Evolutionary conservation across 1,284 basidiomycete species (phyloP).

Genomic region (Ganoderma lingzhi): DNA sequence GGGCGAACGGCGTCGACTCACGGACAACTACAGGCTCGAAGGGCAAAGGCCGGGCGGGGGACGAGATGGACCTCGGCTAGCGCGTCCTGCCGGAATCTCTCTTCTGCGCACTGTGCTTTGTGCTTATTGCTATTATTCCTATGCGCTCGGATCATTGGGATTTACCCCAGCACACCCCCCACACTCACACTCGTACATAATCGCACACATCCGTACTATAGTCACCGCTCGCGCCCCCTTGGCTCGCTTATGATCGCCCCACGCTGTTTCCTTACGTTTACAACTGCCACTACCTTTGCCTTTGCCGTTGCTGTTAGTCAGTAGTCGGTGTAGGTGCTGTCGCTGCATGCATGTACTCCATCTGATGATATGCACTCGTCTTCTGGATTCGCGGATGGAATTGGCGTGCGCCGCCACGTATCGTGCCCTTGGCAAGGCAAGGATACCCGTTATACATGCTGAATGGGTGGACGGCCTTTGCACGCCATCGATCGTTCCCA

Average conservation of each 20-base stretch:
- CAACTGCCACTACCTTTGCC: background rate
- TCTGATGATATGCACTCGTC: conserved; percentile 12
- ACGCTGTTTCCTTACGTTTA: background rate
- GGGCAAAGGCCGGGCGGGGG: conserved; percentile 48
- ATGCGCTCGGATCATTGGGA: conserved; percentile 34
- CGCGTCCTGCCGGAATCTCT: background rate
- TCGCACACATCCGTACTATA: conserved; percentile 8
- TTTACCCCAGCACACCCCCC: conserved; percentile 45
- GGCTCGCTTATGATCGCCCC: background rate
- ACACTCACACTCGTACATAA: conserved; percentile 3
- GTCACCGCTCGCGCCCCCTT: background rate
- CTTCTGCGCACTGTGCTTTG: conserved; percentile 45
- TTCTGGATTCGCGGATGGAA: conserved; percentile 17
- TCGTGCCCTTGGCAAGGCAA: background rate
- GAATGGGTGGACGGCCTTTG: too few relatives aligned
- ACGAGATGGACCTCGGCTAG: conserved; percentile 39
- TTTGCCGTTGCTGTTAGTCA: background rate
- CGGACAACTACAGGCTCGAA: conserved; percentile 40
- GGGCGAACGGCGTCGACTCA: conserved; percentile 33
- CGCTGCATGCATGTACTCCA: conserved; percentile 11
- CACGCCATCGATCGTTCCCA: background rate
- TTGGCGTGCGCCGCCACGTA: background rate
- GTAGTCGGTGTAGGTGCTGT: background rate
- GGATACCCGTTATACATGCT: too few relatives aligned
- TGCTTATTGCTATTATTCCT: conserved; percentile 38